These are phyloP conservation scores for Clavariopsis aquatica DNA, from an alignment of 495 filamentous ascomycete genomes.

Conservation along the genomic window DNA sequence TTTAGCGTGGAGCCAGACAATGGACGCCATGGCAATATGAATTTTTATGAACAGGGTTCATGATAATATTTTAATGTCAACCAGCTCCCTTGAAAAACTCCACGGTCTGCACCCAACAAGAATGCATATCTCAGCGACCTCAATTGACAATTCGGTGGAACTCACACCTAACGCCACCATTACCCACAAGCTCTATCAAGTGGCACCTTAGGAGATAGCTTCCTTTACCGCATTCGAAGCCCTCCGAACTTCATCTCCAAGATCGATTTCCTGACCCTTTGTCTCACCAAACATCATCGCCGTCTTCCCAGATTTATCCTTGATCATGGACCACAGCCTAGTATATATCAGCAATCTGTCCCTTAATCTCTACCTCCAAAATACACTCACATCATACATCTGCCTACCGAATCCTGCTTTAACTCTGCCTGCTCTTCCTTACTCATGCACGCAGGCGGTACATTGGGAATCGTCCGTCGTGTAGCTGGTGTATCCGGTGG, in stretches of 20 bases:
- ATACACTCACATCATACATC: constrained; percentile 13
- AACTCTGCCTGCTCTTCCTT: constrained; percentile 5
- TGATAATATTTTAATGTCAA: no score
- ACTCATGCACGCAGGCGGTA: constrained; percentile 3
- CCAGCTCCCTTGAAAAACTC: no score
- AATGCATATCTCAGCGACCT: not conserved
- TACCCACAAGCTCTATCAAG: not conserved
- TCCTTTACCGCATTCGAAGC: not conserved
- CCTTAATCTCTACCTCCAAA: not conserved
- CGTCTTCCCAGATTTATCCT: not conserved
- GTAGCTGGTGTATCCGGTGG: constrained; percentile 10
- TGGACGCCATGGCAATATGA: no score
- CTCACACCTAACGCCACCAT: no score
- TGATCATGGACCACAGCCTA: not conserved
- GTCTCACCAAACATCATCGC: constrained; percentile 17
- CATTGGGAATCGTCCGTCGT: not conserved
- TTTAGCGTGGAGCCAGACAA: no score
- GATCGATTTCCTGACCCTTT: constrained; percentile 1
- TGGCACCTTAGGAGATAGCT: not conserved
- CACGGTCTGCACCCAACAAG: no score
- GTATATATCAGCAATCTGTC: not conserved
- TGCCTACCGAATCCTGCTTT: constrained; percentile 12
- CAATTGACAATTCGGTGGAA: no score
- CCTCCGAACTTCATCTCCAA: constrained; percentile 7
- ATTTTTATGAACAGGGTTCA: no score